Conservation (phyloP, 495 filamentous ascomycete species). For the Lindgomyces ingoldianus region DNA sequence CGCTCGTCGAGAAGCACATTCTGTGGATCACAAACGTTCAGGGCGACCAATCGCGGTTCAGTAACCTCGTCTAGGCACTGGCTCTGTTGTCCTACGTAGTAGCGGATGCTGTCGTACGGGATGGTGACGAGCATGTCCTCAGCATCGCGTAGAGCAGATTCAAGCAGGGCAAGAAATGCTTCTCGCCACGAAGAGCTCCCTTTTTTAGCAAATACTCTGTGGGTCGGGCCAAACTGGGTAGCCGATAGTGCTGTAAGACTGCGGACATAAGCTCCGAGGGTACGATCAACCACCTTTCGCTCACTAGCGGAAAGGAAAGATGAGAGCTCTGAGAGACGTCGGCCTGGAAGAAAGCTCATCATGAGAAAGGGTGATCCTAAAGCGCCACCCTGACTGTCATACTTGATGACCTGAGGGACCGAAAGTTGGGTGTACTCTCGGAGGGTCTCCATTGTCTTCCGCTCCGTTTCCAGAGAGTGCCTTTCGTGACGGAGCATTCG, state of each 20-base stretch:
- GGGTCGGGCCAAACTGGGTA: slow-evolving; percentile 52
- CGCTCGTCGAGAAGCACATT: slow-evolving; percentile 61
- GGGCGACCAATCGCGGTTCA: slow-evolving; percentile 57
- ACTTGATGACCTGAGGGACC: slow-evolving; percentile 56
- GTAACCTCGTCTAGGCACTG: slow-evolving; percentile 58
- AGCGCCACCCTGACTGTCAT: slow-evolving; percentile 47
- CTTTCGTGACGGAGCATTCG: slow-evolving; percentile 62
- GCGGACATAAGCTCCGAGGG: slow-evolving; percentile 46
- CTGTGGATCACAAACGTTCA: slow-evolving; percentile 56
- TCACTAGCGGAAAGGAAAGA: slow-evolving; percentile 45
- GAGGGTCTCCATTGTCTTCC: slow-evolving; percentile 54
- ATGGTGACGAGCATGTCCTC: slow-evolving; percentile 70
- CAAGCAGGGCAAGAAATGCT: slow-evolving; percentile 61
- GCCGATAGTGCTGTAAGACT: slow-evolving; percentile 36
- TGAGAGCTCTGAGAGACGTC: slow-evolving; percentile 48
- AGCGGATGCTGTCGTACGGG: slow-evolving; percentile 64
- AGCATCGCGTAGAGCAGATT: slow-evolving; percentile 64
- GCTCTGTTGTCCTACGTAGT: slow-evolving; percentile 52
- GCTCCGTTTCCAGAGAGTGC: slow-evolving; percentile 58
- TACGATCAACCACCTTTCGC: slow-evolving; percentile 50
- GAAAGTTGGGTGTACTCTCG: slow-evolving; percentile 49
- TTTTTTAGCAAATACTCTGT: slow-evolving; percentile 50
- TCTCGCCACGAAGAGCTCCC: slow-evolving; percentile 62
- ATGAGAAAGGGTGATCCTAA: slow-evolving; percentile 54
- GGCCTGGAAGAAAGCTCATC: slow-evolving; percentile 53